A percentile compares a stretch with the other conserved stretches of the same genome.
Evolutionary conservation across 805 yeast species (phyloP).

Genomic region (Suhomyces emberorum): DNA sequence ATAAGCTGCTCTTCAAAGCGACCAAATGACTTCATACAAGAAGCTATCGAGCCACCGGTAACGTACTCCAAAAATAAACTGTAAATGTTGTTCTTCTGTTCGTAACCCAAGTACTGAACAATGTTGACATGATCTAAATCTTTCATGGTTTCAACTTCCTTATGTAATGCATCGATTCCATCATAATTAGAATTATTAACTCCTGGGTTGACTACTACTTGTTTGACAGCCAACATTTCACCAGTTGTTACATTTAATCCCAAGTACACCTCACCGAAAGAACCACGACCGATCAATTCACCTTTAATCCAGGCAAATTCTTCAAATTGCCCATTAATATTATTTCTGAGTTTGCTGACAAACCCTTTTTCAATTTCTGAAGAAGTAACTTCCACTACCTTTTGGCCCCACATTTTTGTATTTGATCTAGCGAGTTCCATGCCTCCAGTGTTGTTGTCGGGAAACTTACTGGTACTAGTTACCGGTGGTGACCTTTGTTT

Average conservation of each 20-base stretch:
- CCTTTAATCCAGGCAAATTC: conserved; percentile 98
- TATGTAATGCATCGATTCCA: conserved; percentile 75
- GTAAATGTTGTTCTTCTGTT: conserved; percentile 67
- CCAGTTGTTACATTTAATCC: conserved; percentile 95
- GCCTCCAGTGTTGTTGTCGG: conserved; percentile 3
- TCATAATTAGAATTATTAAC: conserved; percentile 9
- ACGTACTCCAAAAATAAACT: conserved; percentile 92
- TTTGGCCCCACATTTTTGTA: conserved; percentile 98
- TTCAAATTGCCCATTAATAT: conserved; percentile 60
- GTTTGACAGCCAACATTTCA: conserved; percentile 98
- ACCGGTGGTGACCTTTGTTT: conserved; percentile 12
- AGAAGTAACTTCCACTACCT: conserved; percentile 84
- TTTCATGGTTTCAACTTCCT: conserved; percentile 91
- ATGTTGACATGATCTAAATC: conserved; percentile 91
- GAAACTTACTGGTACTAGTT: neutral
- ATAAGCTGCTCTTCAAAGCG: conserved; percentile 78
- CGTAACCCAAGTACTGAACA: conserved; percentile 95
- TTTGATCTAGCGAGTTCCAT: conserved; percentile 60
- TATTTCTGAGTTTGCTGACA: conserved; percentile 61
- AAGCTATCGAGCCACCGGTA: conserved; percentile 95
- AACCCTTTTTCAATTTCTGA: conserved; percentile 60
- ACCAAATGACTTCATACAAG: conserved; percentile 78
- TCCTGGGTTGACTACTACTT: conserved; percentile 63
- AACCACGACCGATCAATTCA: conserved; percentile 93
- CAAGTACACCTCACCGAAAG: conserved; percentile 89